Base-by-base conservation (phyloP, 352 stramenopile genomes). In the Blastocystis sp. region DNA sequence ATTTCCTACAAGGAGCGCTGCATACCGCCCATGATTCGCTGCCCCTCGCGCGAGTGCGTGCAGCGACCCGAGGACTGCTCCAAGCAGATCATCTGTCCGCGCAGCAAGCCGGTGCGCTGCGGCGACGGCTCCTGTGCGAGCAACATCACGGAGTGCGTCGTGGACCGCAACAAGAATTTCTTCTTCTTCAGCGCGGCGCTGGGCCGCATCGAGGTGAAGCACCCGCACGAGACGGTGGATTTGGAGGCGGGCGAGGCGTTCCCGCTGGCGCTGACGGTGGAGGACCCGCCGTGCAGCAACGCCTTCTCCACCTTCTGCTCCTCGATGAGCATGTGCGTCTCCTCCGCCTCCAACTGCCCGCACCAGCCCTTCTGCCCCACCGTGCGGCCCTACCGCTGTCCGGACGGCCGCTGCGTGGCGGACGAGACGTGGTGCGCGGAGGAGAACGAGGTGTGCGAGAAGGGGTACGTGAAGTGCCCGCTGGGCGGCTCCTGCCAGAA, bases 1-100 rank as follows among this genome's bases (percentile, higher is more conserved):
- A 52, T 54, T 19, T 66, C 74, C 3, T 38, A 84, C 57, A 84
- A 84, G 54, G 74, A 84, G 6, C 45, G 17, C 19, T 84, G 74
- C 61, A 42, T 57, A 28, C 52, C 74, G 28, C 74, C 74, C 4
- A 10, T 84, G 40, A 48, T 84, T n/a, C 74, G 24, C 24, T 84
- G 74, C 24, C 34, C 74, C 24, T 48, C 57, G 38, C 54, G 66
- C 3, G 52, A 66, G 21, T 84, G 74, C 69, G 74, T 84, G 21
- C 52, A 84, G n/a, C 48, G 52, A 19, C 52, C 74, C 45, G 74
- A 84, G 60, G 74, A 84, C 34, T 84, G 74, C 45, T 21, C 60
- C 3, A 38, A 17, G 38, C 52, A 38, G 9, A 69, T 84, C 1
- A 69, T 84, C 4, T 84, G 74, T 84, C 74, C 74, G 9, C 14